A percentile compares a stretch with the other conserved stretches of the same genome.
These are phyloP conservation scores for Galerina marginata DNA, from an alignment of 768 basidiomycete species.

Conservation along the genomic window DNA sequence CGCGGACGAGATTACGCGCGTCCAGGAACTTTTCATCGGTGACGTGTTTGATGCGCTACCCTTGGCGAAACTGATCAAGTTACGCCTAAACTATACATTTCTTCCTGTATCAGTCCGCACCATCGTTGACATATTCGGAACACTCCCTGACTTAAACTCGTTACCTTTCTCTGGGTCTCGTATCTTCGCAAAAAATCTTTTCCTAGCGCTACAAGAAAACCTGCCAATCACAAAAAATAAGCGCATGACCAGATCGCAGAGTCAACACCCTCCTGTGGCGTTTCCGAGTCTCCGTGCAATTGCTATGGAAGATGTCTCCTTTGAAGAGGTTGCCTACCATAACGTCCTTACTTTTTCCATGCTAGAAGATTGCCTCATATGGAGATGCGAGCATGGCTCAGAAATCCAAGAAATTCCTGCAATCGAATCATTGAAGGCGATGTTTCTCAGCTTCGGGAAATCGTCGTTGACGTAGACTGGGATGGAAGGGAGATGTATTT, in stretches of 20 bases:
- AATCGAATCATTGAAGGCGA: conserved; percentile 20
- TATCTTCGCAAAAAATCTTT: not conserved
- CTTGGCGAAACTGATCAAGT: not conserved
- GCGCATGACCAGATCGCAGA: no score
- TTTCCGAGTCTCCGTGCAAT: not conserved
- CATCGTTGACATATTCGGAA: not conserved
- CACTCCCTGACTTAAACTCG: not conserved
- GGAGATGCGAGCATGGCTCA: conserved; percentile 35
- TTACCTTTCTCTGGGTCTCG: not conserved
- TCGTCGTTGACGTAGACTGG: conserved; percentile 39
- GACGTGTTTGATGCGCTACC: not conserved
- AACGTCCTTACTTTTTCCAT: not conserved
- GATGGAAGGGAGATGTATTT: conserved; percentile 33
- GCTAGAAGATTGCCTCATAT: conserved; percentile 29
- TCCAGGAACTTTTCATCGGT: no score
- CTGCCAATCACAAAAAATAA: not conserved
- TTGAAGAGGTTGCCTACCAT: not conserved
- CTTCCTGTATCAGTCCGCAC: not conserved
- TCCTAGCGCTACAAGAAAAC: not conserved
- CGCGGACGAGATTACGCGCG: not conserved
- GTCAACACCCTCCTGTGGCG: no score
- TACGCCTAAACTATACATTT: not conserved
- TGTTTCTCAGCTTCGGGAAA: conserved; percentile 27
- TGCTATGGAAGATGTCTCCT: not conserved
- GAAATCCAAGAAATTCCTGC: conserved; percentile 36